Percentiles rank a stretch among this genome's conserved stretches.
phyloP scores from a whole-genome alignment of 208 protist genomes.

The Strigomonas culicis region DNA sequence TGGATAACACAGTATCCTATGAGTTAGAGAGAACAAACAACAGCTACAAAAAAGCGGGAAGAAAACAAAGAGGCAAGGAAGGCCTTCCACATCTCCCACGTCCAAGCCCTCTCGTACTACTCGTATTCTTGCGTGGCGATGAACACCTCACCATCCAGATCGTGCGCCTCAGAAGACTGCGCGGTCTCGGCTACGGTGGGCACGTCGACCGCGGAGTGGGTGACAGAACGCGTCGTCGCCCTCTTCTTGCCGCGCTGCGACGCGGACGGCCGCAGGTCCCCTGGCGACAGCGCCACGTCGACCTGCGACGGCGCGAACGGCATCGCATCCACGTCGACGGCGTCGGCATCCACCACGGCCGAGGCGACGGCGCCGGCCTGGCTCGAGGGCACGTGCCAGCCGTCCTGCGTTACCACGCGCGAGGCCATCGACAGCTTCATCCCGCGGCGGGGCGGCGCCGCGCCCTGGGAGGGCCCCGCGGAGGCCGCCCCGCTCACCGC shows the following conservation, averaged over 20 bases:
- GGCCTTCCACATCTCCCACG: too few relatives aligned
- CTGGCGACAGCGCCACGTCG: neutral
- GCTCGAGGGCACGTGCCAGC: slow-evolving; percentile 54
- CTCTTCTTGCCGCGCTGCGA: slow-evolving; percentile 7
- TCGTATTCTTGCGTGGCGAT: slow-evolving; percentile 83
- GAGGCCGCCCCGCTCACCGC: neutral
- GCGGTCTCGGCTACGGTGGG: slow-evolving; percentile 57
- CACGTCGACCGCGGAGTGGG: slow-evolving; percentile 30
- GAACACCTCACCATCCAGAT: slow-evolving; percentile 66
- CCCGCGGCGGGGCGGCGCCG: neutral
- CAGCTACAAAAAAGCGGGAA: neutral
- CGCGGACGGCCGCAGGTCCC: neutral
- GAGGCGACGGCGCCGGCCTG: slow-evolving; percentile 8
- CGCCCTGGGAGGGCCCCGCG: neutral
- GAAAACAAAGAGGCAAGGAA: too few relatives aligned
- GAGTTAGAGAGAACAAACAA: neutral
- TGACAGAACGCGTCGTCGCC: neutral
- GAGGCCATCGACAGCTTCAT: slow-evolving; percentile 31
- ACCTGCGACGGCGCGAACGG: neutral
- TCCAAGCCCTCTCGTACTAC: too few relatives aligned
- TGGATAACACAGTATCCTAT: neutral
- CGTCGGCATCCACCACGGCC: slow-evolving; percentile 19
- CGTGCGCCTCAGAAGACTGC: slow-evolving; percentile 31
- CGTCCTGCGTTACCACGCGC: slow-evolving; percentile 54
- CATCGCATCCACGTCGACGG: slow-evolving; percentile 7